Conservation (phyloP, 768 basidiomycete genomes). For the Melanogaster broomeanus region DNA sequence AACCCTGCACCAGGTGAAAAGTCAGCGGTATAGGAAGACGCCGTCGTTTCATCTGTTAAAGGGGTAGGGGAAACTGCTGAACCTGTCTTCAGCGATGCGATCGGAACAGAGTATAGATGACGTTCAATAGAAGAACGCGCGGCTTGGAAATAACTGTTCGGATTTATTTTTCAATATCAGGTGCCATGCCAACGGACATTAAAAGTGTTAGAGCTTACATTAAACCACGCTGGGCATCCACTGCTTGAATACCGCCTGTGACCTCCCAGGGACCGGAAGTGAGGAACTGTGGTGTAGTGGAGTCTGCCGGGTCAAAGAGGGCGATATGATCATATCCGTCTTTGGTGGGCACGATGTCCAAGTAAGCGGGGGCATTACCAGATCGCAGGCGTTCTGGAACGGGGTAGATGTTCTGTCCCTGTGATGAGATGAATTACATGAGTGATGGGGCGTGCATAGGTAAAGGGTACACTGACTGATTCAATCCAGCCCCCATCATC, state of each 20-base stretch:
- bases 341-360: slow-evolving; percentile 82
- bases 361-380: slow-evolving; percentile 63
- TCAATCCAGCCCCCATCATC: slow-evolving; percentile 97
- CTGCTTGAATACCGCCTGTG: slow-evolving; percentile 65
- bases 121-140: slow-evolving; percentile 84
- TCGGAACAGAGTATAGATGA: slow-evolving; percentile 75
- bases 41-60: slow-evolving; percentile 51
- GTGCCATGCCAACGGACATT: slow-evolving; percentile 30
- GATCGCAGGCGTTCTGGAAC: slow-evolving; percentile 47
- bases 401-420: slow-evolving; percentile 67
- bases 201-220: slow-evolving; percentile 57
- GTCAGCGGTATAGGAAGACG: slow-evolving; percentile 60
- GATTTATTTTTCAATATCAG: slow-evolving; percentile 22
- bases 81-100: slow-evolving; percentile 53
- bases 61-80: slow-evolving; percentile 40
- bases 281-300: slow-evolving; percentile 73
- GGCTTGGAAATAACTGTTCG: slow-evolving; percentile 82
- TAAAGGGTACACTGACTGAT: slow-evolving; percentile 49
- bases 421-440: slow-evolving; percentile 14
- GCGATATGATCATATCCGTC: slow-evolving; percentile 94
- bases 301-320: slow-evolving; percentile 77
- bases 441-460: slow-evolving; percentile 6
- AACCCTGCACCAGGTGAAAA: slow-evolving; percentile 90
- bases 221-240: slow-evolving; percentile 65
- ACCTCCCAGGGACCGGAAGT: slow-evolving; percentile 94